Percentiles rank a stretch among this genome's conserved stretches.
Conservation (phyloP, 306 rosid genomes). For the Medicago truncatula region MtrunA17r5.0-ANR NC_053048.1:25184001-25184500, state of each 20-base stretch:
- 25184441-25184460: no score
- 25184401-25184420: no score
- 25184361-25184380: no score
- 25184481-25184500: no score
- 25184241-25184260: neutral
- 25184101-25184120: conserved; percentile 44
- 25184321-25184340: no score
- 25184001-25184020: conserved; percentile 25
- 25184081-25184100: conserved; percentile 64
- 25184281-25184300: neutral
- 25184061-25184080: conserved; percentile 60
- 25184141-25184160: neutral
- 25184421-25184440: no score
- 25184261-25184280: neutral
- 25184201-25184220: no score
- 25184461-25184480: no score
- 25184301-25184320: no score
- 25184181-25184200: neutral
- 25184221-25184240: no score
- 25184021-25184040: conserved; percentile 40
- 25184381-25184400: no score
- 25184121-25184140: conserved; percentile 15
- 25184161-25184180: neutral
- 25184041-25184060: conserved; percentile 48
- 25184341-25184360: no score